These are phyloP conservation scores for Fusarium sp. DNA, from an alignment of 2,329 filamentous ascomycete species.

Conservation along the genomic window DNA sequence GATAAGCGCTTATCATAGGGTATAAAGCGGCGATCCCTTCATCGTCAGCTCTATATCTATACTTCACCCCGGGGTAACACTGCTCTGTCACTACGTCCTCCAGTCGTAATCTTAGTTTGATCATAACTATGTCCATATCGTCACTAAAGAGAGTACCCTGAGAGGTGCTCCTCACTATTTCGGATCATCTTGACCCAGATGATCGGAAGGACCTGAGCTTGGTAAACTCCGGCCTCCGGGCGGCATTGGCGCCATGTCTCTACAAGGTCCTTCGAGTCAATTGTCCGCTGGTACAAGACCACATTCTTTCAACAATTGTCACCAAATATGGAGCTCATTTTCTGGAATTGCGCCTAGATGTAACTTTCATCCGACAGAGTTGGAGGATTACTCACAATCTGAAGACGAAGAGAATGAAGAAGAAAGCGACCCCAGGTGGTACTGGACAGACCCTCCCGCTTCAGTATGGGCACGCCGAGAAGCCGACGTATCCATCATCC, in stretches of 20 bases:
- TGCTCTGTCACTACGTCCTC: no score
- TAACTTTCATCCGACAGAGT: neutral
- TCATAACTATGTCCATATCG: no score
- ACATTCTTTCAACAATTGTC: neutral
- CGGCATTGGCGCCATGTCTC: neutral
- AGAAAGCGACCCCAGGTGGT: neutral
- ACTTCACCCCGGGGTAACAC: no score
- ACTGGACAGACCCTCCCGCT: neutral
- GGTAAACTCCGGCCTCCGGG: neutral
- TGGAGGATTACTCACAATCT: no score
- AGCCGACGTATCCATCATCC: neutral
- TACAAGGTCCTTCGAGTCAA: neutral
- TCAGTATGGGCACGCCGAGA: slow-evolving; percentile 21
- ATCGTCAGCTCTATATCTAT: no score
- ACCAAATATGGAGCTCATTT: neutral
- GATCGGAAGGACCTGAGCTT: neutral
- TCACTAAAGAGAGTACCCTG: no score
- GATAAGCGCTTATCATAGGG: no score
- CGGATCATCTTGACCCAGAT: neutral
- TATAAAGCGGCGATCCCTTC: no score
- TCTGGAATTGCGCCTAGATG: neutral
- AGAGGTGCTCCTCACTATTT: no score
- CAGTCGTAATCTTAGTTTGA: no score
- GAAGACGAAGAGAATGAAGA: neutral
- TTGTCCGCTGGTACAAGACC: neutral